These are phyloP conservation scores for Globisporangium nodosum DNA, from an alignment of 352 stramenopile species.

Conservation along the genomic window DNA sequence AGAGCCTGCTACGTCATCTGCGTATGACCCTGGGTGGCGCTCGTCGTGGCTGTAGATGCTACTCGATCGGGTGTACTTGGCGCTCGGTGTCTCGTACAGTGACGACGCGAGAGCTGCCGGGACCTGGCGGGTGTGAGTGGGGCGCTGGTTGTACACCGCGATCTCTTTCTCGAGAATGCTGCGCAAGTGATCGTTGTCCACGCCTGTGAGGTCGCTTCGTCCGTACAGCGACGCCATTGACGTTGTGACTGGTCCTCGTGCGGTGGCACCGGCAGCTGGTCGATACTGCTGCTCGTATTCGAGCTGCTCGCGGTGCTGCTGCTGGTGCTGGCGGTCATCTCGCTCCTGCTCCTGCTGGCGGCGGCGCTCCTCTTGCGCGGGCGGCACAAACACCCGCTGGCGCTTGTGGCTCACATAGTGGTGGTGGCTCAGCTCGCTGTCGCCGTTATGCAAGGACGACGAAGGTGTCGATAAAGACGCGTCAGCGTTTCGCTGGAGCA, in stretches of 20 bases:
- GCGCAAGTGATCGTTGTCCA: slow-evolving; percentile 11
- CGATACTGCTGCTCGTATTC: background rate
- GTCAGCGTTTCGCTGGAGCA: slow-evolving; percentile 14
- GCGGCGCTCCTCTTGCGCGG: no score
- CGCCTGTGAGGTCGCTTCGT: background rate
- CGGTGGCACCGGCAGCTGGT: background rate
- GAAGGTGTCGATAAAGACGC: background rate
- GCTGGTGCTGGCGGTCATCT: background rate
- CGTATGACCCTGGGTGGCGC: background rate
- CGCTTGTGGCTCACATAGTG: slow-evolving; percentile 5
- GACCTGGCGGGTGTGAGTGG: background rate
- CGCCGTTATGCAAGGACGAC: background rate
- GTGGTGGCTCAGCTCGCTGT: background rate
- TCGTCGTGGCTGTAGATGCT: background rate
- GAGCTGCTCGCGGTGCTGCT: background rate
- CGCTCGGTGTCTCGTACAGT: background rate
- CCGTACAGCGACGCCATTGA: background rate
- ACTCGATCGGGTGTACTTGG: background rate
- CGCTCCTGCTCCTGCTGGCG: no score
- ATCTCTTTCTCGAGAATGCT: slow-evolving; percentile 15
- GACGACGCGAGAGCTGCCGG: background rate
- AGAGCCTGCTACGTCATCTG: background rate
- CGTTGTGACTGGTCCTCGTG: background rate
- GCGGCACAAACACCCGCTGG: slow-evolving; percentile 11
- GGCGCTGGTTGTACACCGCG: slow-evolving; percentile 15